phyloP scores from a whole-genome alignment of 2,329 filamentous ascomycete species.

The Dactylellina haptotyla region DNA sequence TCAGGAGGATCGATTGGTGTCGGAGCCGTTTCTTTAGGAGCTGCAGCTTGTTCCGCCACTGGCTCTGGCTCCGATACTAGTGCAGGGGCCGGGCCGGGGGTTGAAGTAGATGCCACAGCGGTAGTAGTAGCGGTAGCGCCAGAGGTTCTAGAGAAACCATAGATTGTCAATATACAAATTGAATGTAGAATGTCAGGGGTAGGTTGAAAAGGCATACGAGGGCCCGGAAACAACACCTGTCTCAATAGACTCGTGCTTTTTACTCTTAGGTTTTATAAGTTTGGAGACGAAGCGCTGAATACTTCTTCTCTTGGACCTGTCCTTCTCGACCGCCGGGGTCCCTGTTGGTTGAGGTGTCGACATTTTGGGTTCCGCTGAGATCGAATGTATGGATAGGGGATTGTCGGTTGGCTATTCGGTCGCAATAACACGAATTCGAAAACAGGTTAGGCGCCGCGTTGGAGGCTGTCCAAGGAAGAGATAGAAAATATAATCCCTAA shows the following conservation, averaged over 20 bases:
- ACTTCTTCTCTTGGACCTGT: constrained; percentile 38
- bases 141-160: neutral
- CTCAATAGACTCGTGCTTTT: constrained; percentile 7
- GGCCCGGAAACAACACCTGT: constrained; percentile 6
- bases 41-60: neutral
- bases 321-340: constrained; percentile 15
- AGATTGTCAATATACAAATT: too few relatives aligned
- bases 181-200: too few relatives aligned
- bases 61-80: too few relatives aligned
- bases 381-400: too few relatives aligned
- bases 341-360: constrained; percentile 39
- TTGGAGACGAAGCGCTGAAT: constrained; percentile 44
- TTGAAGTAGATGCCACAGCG: neutral
- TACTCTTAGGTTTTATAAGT: constrained; percentile 24
- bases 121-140: neutral
- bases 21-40: neutral
- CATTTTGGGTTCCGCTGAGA: constrained; percentile 30
- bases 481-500: neutral
- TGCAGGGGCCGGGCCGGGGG: too few relatives aligned
- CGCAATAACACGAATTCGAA: neutral
- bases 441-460: too few relatives aligned
- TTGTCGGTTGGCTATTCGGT: too few relatives aligned
- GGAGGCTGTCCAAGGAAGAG: too few relatives aligned
- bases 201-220: too few relatives aligned
- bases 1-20: constrained; percentile 20